Evolutionary conservation across 805 yeast species (phyloP).

Genomic region (Yarrowia hollandica): DNA sequence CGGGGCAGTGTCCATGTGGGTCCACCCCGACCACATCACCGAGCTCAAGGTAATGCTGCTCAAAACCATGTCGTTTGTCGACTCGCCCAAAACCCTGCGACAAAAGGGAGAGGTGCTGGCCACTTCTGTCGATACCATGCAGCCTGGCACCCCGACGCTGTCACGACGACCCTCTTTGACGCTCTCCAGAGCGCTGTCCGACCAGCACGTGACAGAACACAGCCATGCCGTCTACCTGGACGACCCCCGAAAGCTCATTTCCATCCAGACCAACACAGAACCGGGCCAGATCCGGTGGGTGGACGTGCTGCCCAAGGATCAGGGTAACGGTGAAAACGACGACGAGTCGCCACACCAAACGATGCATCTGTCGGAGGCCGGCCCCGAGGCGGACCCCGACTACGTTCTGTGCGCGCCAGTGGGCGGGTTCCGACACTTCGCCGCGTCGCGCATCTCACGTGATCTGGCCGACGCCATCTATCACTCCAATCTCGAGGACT

Average conservation of each 20-base stretch:
- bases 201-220: constrained; percentile 26
- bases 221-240: constrained; percentile 42
- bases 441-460: constrained; percentile 32
- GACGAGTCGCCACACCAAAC: constrained; percentile 1
- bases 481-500: constrained; percentile 19
- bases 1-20: constrained; percentile 49
- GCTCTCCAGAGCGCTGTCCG: neutral
- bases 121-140: neutral
- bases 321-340: neutral
- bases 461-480: constrained; percentile 29
- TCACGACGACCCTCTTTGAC: constrained; percentile 17
- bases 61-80: constrained; percentile 23
- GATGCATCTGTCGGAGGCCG: neutral
- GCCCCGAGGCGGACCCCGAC: constrained; percentile 28
- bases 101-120: constrained; percentile 25
- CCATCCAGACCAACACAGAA: constrained; percentile 42
- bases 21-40: constrained; percentile 60
- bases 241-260: constrained; percentile 42
- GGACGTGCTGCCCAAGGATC: constrained; percentile 24
- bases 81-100: constrained; percentile 21
- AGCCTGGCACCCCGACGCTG: constrained; percentile 7
- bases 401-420: constrained; percentile 42
- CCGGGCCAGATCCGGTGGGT: constrained; percentile 45
- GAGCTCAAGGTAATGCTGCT: constrained; percentile 53
- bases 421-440: constrained; percentile 43